A percentile compares a stretch with the other conserved stretches of the same genome.
Conservation (phyloP, 2,329 filamentous ascomycete species). For the Camillea tinctor region DNA sequence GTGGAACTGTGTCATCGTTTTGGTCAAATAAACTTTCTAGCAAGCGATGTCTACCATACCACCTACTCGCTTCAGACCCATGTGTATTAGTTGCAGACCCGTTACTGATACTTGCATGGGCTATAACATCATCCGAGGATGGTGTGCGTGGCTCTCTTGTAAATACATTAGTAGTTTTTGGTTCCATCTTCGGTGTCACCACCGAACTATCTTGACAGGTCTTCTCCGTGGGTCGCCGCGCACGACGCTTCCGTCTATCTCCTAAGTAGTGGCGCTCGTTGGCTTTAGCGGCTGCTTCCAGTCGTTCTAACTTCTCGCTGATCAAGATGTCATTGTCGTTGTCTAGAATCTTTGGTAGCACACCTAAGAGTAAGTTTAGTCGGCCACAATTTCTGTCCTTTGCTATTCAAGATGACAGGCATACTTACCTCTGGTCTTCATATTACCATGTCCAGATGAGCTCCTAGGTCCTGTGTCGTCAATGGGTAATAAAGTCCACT, state of each 20-base stretch:
- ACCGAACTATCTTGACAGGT: not conserved
- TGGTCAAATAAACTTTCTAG: slow-evolving; percentile 11
- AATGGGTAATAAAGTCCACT: not conserved
- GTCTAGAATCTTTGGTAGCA: slow-evolving; percentile 24
- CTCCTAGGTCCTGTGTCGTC: not conserved
- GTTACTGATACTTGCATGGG: not conserved
- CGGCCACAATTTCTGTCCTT: not conserved
- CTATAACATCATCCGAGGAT: slow-evolving; percentile 14
- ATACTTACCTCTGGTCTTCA: not conserved
- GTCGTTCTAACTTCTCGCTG: slow-evolving; percentile 25
- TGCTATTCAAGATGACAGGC: not conserved
- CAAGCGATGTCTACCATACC: slow-evolving; percentile 8
- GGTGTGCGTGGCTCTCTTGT: slow-evolving; percentile 2
- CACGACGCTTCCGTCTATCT: slow-evolving; percentile 3
- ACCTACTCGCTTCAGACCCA: not conserved
- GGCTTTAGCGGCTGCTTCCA: slow-evolving; percentile 8
- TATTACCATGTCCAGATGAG: not conserved
- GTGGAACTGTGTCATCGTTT: not conserved
- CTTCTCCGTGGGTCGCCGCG: not conserved
- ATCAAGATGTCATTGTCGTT: slow-evolving; percentile 25
- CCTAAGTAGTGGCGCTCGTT: not conserved
- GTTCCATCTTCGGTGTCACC: not conserved
- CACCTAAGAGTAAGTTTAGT: slow-evolving; percentile 4
- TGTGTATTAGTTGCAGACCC: not conserved
- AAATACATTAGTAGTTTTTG: not conserved